Evolutionary conservation across 2,329 filamentous ascomycete species (phyloP), one percentile per base, ranked within the genome.

Genomic region (Lithohypha guttulata): DNA sequence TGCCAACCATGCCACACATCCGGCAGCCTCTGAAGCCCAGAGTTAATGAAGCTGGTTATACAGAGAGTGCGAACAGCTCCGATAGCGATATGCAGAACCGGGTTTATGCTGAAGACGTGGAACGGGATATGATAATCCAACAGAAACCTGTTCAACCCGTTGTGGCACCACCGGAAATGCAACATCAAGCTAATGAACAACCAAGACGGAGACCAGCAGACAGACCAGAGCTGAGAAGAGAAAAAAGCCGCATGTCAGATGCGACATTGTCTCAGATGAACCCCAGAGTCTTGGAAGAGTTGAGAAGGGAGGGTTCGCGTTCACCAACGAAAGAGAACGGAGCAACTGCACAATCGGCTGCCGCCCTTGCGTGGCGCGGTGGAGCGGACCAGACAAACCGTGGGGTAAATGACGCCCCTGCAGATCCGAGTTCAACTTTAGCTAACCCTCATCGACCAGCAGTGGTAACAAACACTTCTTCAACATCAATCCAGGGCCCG

Each of bases 161-260:
- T 14, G 75, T 74, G 4, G 66, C 70, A 4, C 87, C 89, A 1
- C 89, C 89, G 2, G 77, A 76, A 8, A 89, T 95, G 57, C 73
- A 77, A 33, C 84, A 94, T 58, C 70, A 72, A 25, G 75, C 86
- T 9, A 76, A 81, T 44, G 73, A 80, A 36, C 72, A 75, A 34
- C 86, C 86, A 4, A 66, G 69, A 1, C 77, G 73, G 43, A 75
- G 75, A 45, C 83, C 83, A 0, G 77, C 82, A 50, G 76, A 84
- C 42, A 79, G 84, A 20, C 75, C 81, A 10, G 84, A 91, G 55
- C 68, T 89, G 52, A 79, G 83, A 46, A 78, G 78, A 47, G 84
- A 83, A 36, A 91, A 85, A 51, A 86, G 81, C 50, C 79, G 85
- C 15, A 78, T 96, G 57, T 94, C 91, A 18, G 74, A 71, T 50